phyloP scores from a whole-genome alignment of 164 flowering plant genomes.

The Stephania yunnanensis region DNA sequence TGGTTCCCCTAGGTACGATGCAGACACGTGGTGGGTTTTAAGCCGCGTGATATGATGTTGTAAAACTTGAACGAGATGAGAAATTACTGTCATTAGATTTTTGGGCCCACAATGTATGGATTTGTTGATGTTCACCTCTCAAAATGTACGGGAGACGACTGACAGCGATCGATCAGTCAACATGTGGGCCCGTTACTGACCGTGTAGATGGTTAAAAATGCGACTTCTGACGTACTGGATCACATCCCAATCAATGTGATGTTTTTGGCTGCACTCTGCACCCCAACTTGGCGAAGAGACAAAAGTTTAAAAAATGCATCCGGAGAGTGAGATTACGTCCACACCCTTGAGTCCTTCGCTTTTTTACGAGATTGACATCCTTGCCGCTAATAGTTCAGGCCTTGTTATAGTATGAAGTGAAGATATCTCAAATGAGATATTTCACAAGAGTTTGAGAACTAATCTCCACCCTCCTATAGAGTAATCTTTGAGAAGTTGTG shows the following conservation, averaged over 20 bases:
- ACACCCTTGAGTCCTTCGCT: background rate
- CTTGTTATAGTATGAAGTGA: no score
- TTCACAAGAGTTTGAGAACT: no score
- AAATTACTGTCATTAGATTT: background rate
- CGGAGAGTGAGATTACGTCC: background rate
- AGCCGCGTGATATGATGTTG: background rate
- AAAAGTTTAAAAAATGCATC: background rate
- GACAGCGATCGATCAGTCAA: background rate
- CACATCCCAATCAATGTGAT: background rate
- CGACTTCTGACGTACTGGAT: conserved; percentile 1
- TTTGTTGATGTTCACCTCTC: background rate
- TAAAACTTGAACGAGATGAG: background rate
- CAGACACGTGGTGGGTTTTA: background rate
- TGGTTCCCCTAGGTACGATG: background rate
- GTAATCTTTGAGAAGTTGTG: no score
- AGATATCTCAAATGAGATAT: no score
- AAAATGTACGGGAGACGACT: background rate
- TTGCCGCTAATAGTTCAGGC: background rate
- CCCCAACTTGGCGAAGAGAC: background rate
- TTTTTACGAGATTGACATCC: background rate
- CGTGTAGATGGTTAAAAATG: background rate
- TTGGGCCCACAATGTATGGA: background rate
- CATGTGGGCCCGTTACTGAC: background rate
- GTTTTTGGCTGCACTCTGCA: background rate
- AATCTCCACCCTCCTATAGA: no score